Conservation (phyloP, 225 moss, liverwort and hornwort genomes). For the Asterella californica region DNA sequence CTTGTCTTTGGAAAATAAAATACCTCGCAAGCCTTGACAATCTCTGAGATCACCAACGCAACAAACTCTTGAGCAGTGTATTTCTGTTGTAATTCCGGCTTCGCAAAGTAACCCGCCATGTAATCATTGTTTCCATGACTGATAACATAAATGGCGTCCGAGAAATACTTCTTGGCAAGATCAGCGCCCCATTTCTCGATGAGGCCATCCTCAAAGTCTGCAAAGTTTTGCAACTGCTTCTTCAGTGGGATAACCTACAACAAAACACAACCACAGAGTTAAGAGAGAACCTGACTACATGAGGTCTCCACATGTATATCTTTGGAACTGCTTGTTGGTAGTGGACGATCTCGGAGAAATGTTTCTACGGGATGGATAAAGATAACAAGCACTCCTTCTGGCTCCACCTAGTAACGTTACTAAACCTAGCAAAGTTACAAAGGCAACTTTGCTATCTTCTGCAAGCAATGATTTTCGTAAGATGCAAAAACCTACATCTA, state of each 20-base stretch:
- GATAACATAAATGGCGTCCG: slow-evolving; percentile 65
- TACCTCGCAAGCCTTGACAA: slow-evolving; percentile 64
- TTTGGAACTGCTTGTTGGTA: neutral
- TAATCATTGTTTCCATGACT: slow-evolving; percentile 82
- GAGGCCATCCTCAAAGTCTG: slow-evolving; percentile 47
- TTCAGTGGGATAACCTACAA: slow-evolving; percentile 50
- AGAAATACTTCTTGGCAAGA: slow-evolving; percentile 51
- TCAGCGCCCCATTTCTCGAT: slow-evolving; percentile 43
- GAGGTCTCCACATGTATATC: neutral
- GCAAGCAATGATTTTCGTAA: neutral
- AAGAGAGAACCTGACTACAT: neutral
- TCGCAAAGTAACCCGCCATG: slow-evolving; percentile 58
- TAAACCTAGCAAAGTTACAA: too few species aligned
- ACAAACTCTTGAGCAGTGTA: slow-evolving; percentile 71
- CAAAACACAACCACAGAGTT: neutral
- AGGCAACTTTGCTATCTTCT: too few species aligned
- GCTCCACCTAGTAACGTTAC: too few species aligned
- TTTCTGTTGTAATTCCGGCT: slow-evolving; percentile 50
- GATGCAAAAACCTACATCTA: neutral
- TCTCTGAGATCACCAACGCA: slow-evolving; percentile 44
- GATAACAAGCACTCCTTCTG: neutral
- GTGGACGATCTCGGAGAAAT: neutral
- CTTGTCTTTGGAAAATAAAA: neutral
- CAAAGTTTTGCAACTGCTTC: slow-evolving; percentile 58
- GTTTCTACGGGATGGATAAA: neutral